Percentiles rank a stretch among this genome's conserved stretches.
Conservation (phyloP, 768 basidiomycete genomes). For the Wakefieldia striispora region DNA sequence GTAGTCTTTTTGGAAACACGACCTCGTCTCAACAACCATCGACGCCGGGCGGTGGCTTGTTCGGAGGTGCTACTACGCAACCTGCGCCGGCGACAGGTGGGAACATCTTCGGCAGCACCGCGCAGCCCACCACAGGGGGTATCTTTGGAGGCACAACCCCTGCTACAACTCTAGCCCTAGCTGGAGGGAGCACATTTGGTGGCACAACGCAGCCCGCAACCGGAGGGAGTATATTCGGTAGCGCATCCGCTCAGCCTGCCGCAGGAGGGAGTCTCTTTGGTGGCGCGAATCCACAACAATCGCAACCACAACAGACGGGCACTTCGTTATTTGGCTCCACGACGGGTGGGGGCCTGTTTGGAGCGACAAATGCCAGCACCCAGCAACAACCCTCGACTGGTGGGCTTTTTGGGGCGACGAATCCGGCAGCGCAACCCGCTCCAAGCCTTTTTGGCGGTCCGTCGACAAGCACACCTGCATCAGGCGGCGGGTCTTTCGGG, state of each 20-base stretch:
- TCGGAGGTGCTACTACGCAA: constrained; percentile 14
- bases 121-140: constrained; percentile 14
- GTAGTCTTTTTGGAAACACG: constrained; percentile 17
- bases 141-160: constrained; percentile 9
- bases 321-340: constrained; percentile 23
- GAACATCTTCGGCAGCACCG: constrained; percentile 10
- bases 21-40: constrained; percentile 13
- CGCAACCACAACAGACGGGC: constrained; percentile 13
- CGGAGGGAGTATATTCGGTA: constrained; percentile 23
- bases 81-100: constrained; percentile 4
- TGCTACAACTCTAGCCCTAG: constrained; percentile 1
- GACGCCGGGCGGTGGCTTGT: constrained; percentile 13
- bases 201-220: constrained; percentile 16
- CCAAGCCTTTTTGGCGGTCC: constrained; percentile 29
- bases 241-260: constrained; percentile 20
- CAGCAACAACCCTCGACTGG: constrained; percentile 22
- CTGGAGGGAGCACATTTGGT: constrained; percentile 23
- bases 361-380: constrained; percentile 5
- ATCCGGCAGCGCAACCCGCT: constrained; percentile 15
- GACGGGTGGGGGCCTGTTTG: constrained; percentile 18
- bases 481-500: constrained; percentile 29
- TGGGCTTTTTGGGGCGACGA: constrained; percentile 26
- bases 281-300: constrained; percentile 14
- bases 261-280: constrained; percentile 25
- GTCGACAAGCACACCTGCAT: constrained; percentile 15